Evolutionary conservation across 179 eudicot species (phyloP).

Genomic region (Spergularia azorica): DNA sequence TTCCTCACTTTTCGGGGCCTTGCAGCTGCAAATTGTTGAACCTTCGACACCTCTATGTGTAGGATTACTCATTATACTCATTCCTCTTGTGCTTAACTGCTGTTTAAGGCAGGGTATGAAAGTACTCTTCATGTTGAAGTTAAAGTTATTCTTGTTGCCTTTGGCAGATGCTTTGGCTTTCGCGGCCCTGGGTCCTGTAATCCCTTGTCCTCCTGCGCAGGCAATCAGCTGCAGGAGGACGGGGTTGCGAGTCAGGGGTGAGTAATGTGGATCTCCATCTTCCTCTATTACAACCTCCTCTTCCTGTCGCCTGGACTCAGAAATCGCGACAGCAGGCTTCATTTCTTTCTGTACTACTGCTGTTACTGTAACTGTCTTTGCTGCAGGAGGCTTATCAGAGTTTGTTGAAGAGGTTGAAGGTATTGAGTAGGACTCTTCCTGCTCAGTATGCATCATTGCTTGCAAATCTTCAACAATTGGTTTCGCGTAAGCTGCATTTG

Average conservation of each 20-base stretch:
- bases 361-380: not conserved
- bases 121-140: conserved; percentile 37
- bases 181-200: not conserved
- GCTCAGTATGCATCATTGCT: conserved; percentile 17
- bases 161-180: conserved; percentile 9
- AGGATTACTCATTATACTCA: not conserved
- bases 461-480: not conserved
- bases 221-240: conserved; percentile 71
- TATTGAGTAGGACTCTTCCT: conserved; percentile 33
- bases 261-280: conserved; percentile 22
- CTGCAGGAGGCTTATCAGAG: conserved; percentile 31
- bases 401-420: conserved; percentile 38
- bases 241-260: conserved; percentile 53
- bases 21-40: conserved; percentile 16
- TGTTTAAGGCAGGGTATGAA: conserved; percentile 40
- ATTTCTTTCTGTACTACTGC: not conserved
- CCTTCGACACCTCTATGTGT: not conserved
- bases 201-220: conserved; percentile 57
- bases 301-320: conserved; percentile 28
- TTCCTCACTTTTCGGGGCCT: conserved; percentile 23
- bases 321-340: not conserved
- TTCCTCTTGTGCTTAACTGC: conserved; percentile 30
- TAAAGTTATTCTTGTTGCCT: conserved; percentile 9
- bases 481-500: conserved; percentile 38
- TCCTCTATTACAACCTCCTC: conserved; percentile 6